These are phyloP conservation scores for Glaciozyma martinii DNA, from an alignment of 768 basidiomycete species.

Conservation along the genomic window DNA sequence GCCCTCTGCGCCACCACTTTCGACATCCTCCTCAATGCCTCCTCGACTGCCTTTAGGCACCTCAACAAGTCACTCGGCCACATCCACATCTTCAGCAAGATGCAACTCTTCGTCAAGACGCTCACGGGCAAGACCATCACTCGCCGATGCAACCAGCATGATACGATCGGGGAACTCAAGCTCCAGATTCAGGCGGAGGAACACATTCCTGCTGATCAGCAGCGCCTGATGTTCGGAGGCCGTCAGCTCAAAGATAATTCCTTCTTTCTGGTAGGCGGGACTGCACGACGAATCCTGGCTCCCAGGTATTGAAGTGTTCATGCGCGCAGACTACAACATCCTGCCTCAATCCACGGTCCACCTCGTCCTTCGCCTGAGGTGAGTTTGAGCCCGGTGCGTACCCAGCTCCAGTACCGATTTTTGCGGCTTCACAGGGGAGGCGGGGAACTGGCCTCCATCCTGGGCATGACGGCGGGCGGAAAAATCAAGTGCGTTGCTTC, in stretches of 20 bases:
- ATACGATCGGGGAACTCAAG: conserved; percentile 47
- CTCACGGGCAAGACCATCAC: conserved; percentile 60
- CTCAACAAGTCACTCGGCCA: not conserved
- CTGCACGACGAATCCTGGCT: too few relatives aligned
- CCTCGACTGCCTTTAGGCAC: not conserved
- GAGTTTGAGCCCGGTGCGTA: too few relatives aligned
- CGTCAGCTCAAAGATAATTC: conserved; percentile 82
- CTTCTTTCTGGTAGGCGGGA: conserved; percentile 63
- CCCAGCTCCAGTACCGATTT: too few relatives aligned
- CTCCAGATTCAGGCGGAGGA: conserved; percentile 86
- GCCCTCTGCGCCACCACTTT: too few relatives aligned
- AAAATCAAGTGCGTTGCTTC: not conserved
- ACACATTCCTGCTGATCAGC: conserved; percentile 83
- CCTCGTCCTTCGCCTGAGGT: conserved; percentile 33
- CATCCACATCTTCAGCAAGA: conserved; percentile 26
- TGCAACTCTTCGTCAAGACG: conserved; percentile 77
- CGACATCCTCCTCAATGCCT: too few relatives aligned
- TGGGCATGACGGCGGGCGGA: not conserved
- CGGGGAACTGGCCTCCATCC: too few relatives aligned
- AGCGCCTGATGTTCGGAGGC: conserved; percentile 80
- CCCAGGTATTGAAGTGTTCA: too few relatives aligned
- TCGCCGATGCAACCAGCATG: conserved; percentile 46
- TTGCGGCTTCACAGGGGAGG: too few relatives aligned
- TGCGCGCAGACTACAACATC: conserved; percentile 34
- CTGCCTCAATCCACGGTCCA: conserved; percentile 38